Conservation (phyloP, 1,139 yeast genomes). For the Sugiyamaella novakii region DNA sequence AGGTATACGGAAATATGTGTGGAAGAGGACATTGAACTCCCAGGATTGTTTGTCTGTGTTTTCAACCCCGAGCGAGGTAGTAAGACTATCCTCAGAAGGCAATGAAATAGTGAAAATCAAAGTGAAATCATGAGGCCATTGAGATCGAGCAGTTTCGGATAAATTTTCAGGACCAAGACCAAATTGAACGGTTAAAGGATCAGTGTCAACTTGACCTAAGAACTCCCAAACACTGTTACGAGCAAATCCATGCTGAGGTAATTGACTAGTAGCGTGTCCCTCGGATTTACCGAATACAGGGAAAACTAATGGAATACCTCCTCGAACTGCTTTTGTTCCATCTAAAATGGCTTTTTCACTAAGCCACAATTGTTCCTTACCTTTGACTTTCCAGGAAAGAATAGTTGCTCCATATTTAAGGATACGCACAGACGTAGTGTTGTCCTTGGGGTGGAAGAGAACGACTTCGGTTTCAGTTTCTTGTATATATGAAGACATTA, state of each 20-base stretch:
- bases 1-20: slow-evolving; percentile 76
- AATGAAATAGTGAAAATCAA: slow-evolving; percentile 69
- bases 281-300: slow-evolving; percentile 83
- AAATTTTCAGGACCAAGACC: slow-evolving; percentile 86
- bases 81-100: slow-evolving; percentile 49
- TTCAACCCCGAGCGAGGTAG: slow-evolving; percentile 71
- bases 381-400: slow-evolving; percentile 73
- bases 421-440: slow-evolving; percentile 60
- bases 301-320: slow-evolving; percentile 95
- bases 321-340: slow-evolving; percentile 91
- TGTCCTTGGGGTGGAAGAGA: slow-evolving; percentile 57
- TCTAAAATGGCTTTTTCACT: slow-evolving; percentile 74
- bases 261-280: slow-evolving; percentile 43
- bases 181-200: slow-evolving; percentile 77
- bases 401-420: slow-evolving; percentile 89
- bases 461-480: slow-evolving; percentile 65
- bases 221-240: slow-evolving; percentile 90
- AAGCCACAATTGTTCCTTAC: slow-evolving; percentile 71
- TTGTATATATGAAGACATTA: slow-evolving; percentile 24
- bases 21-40: slow-evolving; percentile 94
- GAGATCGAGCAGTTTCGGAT: slow-evolving; percentile 52
- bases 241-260: slow-evolving; percentile 97
- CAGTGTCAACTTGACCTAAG: slow-evolving; percentile 70
- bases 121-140: slow-evolving; percentile 77
- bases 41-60: slow-evolving; percentile 64